Evolutionary conservation across 805 yeast species (phyloP).

Genomic region (Starmerella ratchasimensis): DNA sequence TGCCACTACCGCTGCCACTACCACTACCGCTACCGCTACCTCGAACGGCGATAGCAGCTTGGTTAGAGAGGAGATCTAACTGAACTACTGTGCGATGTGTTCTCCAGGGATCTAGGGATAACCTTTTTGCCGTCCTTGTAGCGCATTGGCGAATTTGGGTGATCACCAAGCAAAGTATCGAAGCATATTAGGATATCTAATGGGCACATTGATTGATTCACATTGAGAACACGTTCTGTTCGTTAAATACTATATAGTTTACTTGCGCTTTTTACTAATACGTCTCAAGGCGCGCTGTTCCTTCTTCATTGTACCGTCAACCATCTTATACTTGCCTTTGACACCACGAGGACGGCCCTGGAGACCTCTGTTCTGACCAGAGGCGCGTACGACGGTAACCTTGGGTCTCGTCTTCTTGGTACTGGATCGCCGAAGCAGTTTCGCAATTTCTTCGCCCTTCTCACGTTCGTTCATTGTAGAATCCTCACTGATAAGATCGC

Average conservation of each 20-base stretch:
- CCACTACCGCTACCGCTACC: not conserved
- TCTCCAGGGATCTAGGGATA: no score
- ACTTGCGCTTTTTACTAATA: constrained; percentile 74
- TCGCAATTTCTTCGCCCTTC: constrained; percentile 83
- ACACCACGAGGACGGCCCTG: constrained; percentile 95
- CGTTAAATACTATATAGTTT: no score
- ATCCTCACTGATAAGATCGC: constrained; percentile 82
- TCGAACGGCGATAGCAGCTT: no score
- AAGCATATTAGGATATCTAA: not conserved
- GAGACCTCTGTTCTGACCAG: constrained; percentile 70
- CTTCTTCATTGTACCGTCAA: constrained; percentile 94
- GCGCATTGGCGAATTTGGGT: no score
- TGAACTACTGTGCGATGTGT: no score
- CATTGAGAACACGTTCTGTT: no score
- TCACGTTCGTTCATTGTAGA: constrained; percentile 77
- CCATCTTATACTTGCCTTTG: constrained; percentile 97
- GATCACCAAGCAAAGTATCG: no score
- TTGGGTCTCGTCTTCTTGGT: constrained; percentile 61
- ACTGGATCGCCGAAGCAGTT: constrained; percentile 62
- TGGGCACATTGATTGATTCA: constrained; percentile 1
- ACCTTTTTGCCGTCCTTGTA: no score
- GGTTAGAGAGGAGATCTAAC: no score
- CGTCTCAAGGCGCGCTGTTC: constrained; percentile 88
- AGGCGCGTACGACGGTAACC: constrained; percentile 79
- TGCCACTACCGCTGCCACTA: not conserved